Evolutionary conservation across 495 filamentous ascomycete genomes (phyloP), one percentile per base, ranked within the genome.

Genomic region (Penicillium diatomitis): DNA sequence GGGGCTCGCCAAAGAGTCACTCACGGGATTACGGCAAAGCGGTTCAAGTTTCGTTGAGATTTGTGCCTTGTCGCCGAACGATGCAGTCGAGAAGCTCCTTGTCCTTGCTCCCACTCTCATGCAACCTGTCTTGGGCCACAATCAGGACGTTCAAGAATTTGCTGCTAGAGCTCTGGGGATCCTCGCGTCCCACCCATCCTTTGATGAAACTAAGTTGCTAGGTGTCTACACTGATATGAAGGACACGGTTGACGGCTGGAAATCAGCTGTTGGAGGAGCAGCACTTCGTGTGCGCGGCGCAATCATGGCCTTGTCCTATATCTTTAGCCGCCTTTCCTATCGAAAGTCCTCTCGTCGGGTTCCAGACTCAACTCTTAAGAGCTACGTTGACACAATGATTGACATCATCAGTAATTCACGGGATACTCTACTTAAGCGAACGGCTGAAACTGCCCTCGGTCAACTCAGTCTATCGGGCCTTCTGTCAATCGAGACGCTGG

Each of bases 121-220:
- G 41, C 62, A 71, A n/a, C 63, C 82, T 3, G 70, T 90, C 43
- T 73, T 68, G 37, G 87, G 85, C 31, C 91, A 86, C 67, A 81
- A 85, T 53, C 73, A 77, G 38, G 74, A 78, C 11, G 70, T 83
- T 6, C 75, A 89, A 33, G 65, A 68, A 37, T 68, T 78, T 10
- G 79, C 83, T 6, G 81, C 88, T 31, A 79, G 81, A 43, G 78
- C 83, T 0, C 84, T 91, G 52, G 92, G 92, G 4, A 81, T 96
- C 28, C 66, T 97, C 2, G 82, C 78, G 3, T 83, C 87, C 2
- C 83, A 90, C 55, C 70, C 75, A 20, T 55, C 70, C 46, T 72
- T 73, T 28, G 11, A 65, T 7, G 57, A 67, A 10, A 48, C 48
- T 3, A 46, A 64, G 4, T 49, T 80, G 10, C 48, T 54, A 6